A percentile compares a stretch with the other conserved stretches of the same genome.
These are phyloP conservation scores for Aspergillus fijiensis DNA, from an alignment of 2,329 filamentous ascomycete genomes.

Conservation along the genomic window DNA sequence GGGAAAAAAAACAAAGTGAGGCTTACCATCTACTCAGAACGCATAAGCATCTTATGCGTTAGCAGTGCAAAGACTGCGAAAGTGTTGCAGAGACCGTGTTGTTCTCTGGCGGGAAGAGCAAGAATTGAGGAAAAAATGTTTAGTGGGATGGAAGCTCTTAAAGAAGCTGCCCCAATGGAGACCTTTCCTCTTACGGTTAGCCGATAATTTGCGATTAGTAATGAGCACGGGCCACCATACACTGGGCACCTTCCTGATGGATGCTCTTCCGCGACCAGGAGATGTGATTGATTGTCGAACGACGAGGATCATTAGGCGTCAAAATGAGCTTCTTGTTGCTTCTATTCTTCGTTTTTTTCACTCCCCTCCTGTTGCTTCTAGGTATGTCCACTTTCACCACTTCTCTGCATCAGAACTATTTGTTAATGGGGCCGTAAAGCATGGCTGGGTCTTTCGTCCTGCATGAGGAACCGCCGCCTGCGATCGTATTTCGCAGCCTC, in stretches of 20 bases:
- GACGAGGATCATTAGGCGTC: background rate
- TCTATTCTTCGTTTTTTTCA: conserved; percentile 39
- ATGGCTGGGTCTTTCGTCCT: conserved; percentile 57
- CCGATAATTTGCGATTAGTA: background rate
- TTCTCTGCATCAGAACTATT: background rate
- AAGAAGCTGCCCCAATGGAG: conserved; percentile 17
- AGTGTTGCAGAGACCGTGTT: conserved; percentile 32
- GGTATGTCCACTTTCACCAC: conserved; percentile 19
- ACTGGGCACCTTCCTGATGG: background rate
- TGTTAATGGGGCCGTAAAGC: conserved; percentile 33
- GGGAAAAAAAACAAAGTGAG: background rate
- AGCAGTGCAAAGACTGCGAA: background rate
- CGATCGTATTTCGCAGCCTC: conserved; percentile 49
- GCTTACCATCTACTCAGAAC: conserved; percentile 33
- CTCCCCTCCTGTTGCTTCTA: conserved; percentile 37
- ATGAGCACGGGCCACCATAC: background rate
- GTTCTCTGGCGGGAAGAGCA: conserved; percentile 5
- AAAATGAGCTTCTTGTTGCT: conserved; percentile 37
- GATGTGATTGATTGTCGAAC: background rate
- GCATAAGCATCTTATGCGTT: background rate
- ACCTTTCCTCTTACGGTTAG: conserved; percentile 16
- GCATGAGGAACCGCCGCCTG: conserved; percentile 52
- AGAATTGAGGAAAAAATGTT: conserved; percentile 5
- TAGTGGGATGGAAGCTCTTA: conserved; percentile 10
- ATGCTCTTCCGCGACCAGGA: background rate